Percentiles rank a stretch among this genome's conserved stretches.
phyloP scores from a whole-genome alignment of 2,329 filamentous ascomycete genomes.

The Paecilomyces fulvus region DNA sequence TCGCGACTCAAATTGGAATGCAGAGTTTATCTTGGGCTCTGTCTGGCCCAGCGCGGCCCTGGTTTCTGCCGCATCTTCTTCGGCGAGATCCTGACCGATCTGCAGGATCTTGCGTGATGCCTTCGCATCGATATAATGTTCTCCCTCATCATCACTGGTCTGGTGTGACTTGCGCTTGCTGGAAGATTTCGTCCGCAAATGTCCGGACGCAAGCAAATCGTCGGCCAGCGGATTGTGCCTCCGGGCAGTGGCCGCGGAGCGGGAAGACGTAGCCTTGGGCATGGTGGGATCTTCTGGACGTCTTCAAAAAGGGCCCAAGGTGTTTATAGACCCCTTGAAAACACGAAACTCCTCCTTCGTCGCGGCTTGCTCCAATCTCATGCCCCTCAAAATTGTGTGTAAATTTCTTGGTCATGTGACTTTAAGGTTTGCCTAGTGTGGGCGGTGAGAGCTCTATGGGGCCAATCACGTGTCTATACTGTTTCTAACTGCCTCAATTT shows the following conservation, averaged over 20 bases:
- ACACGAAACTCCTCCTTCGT: not conserved
- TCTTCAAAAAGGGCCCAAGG: not conserved
- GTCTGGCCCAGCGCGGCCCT: constrained; percentile 27
- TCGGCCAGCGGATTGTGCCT: constrained; percentile 88
- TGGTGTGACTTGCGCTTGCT: constrained; percentile 52
- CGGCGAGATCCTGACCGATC: constrained; percentile 79
- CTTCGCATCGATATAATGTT: constrained; percentile 75
- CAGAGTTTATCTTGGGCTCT: constrained; percentile 45
- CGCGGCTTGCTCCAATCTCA: not conserved
- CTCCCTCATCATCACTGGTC: constrained; percentile 47
- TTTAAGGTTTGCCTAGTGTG: constrained; percentile 23
- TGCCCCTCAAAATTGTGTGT: constrained; percentile 19
- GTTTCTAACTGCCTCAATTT: not conserved
- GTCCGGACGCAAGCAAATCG: constrained; percentile 64
- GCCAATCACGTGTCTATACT: not conserved
- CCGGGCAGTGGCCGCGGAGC: constrained; percentile 49
- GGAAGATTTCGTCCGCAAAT: constrained; percentile 67
- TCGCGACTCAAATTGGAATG: constrained; percentile 74
- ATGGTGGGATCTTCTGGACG: constrained; percentile 39
- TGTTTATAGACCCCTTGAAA: not conserved
- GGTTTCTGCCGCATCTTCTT: constrained; percentile 61
- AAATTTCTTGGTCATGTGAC: constrained; percentile 28
- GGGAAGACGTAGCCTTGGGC: constrained; percentile 65
- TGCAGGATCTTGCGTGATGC: constrained; percentile 81
- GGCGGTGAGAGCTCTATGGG: constrained; percentile 13